Evolutionary conservation across 495 filamentous ascomycete species (phyloP).

Genomic region (Cladorrhinum samala): DNA sequence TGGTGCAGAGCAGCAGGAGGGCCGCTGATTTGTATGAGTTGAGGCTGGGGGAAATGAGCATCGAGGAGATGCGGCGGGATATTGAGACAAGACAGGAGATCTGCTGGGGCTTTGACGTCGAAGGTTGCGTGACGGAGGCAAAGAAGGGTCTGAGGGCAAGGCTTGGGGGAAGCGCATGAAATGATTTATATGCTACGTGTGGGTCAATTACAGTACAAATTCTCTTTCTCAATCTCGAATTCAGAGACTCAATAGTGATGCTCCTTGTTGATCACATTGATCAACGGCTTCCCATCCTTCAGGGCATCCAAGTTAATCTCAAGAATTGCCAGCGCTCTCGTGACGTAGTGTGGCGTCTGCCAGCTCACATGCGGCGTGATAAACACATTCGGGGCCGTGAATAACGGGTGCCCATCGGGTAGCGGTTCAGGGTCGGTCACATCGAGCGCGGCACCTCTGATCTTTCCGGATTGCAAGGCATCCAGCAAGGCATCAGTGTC

Average conservation of each 20-base stretch:
- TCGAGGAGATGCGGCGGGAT: slow-evolving; percentile 8
- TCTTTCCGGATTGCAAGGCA: slow-evolving; percentile 50
- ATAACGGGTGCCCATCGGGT: slow-evolving; percentile 61
- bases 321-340: slow-evolving; percentile 52
- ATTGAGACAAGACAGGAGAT: slow-evolving; percentile 7
- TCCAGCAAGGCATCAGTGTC: slow-evolving; percentile 61
- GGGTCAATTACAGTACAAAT: background rate
- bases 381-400: slow-evolving; percentile 65
- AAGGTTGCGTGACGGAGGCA: background rate
- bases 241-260: slow-evolving; percentile 25
- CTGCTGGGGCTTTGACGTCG: slow-evolving; percentile 14
- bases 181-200: background rate
- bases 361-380: slow-evolving; percentile 79
- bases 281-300: slow-evolving; percentile 20
- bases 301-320: slow-evolving; percentile 29
- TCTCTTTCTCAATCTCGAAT: background rate
- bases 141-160: slow-evolving; percentile 2
- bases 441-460: slow-evolving; percentile 74
- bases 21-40: slow-evolving; percentile 35
- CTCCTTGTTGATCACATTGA: slow-evolving; percentile 30
- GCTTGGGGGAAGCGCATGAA: background rate
- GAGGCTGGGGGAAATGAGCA: slow-evolving; percentile 2
- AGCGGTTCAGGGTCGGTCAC: slow-evolving; percentile 85
- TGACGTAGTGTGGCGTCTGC: slow-evolving; percentile 49
- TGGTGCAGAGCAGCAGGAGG: slow-evolving; percentile 38